phyloP scores from a whole-genome alignment of 164 flowering plant species.

The Vitis vinifera region DNA sequence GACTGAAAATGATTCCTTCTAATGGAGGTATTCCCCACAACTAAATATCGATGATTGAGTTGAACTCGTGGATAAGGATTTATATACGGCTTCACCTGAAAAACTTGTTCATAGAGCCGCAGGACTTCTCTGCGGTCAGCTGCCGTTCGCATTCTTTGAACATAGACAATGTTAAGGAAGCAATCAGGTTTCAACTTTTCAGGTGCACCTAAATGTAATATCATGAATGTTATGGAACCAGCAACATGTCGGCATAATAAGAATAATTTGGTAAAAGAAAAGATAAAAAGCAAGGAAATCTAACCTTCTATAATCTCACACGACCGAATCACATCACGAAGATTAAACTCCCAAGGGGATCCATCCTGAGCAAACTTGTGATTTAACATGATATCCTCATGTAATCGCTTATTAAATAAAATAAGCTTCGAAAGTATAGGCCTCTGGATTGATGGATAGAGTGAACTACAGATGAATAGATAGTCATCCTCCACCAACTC shows the following conservation, averaged over 20 bases:
- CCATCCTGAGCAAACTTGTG: constrained; percentile 82
- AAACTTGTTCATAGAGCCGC: constrained; percentile 65
- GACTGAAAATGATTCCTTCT: constrained; percentile 48
- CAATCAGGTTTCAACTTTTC: constrained; percentile 41
- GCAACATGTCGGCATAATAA: background rate
- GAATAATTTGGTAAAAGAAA: background rate
- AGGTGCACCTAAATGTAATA: constrained; percentile 50
- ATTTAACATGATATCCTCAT: constrained; percentile 74
- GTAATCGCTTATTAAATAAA: constrained; percentile 61
- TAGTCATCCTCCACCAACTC: constrained; percentile 87
- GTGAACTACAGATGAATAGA: constrained; percentile 68
- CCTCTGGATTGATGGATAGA: constrained; percentile 58
- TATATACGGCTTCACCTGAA: constrained; percentile 56
- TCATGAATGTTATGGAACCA: constrained; percentile 7
- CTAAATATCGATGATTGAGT: constrained; percentile 43
- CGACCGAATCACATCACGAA: constrained; percentile 92
- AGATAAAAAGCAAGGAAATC: background rate
- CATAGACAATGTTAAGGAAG: constrained; percentile 68
- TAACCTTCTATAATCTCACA: constrained; percentile 77
- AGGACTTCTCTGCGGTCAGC: constrained; percentile 72
- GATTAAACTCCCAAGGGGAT: constrained; percentile 99
- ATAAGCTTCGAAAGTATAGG: constrained; percentile 61
- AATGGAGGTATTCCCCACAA: constrained; percentile 56
- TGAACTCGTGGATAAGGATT: constrained; percentile 72
- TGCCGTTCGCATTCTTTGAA: constrained; percentile 92